Evolutionary conservation across 2,329 filamentous ascomycete species (phyloP), one percentile per base, ranked within the genome.

Genomic region (Dothidotthia symphoricarpi): DNA sequence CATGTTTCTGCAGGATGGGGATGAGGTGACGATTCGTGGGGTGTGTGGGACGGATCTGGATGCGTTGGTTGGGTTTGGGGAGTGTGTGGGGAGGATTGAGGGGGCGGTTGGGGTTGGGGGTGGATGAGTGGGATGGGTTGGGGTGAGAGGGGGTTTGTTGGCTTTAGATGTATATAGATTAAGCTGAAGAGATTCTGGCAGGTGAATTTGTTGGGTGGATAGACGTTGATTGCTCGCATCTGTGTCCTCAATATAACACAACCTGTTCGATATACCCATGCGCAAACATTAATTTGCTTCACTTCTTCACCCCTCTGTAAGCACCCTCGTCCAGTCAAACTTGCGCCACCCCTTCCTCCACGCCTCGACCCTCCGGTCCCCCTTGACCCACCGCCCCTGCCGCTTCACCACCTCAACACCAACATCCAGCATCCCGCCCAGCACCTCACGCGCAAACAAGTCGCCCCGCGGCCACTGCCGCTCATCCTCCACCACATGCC

Each of bases 381-480:
- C 78, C 63, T 79, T 80, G 12, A 75, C 75, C 93, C 93, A 98
- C 40, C 84, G 75, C 1, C 91, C 93, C 68, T 97, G 90, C 66
- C 82, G 86, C 75, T 93, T 96, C 50, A 95, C 83, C 11, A 94
- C 74, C 51, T 94, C 84, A 3, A 86, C 81, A 47, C 83, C 88
- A 16, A 80, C 75, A 66, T 94, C 90, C 35, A 97, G 69, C 82
- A 98, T 97, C 2, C 91, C 93, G 0, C 89, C 93, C 25, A 98
- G 74, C 6, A 95, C 80, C 69, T 97, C 93, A 37, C 93, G 75
- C 2, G 93, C 93, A 64, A 98, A 98, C 13, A 96, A 66, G 67
- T 98, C 93, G 0, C 91, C 91, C 55, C 78, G 80, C 0, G 94
- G 94, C 93, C 93, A 98, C 34, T 82, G 75, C 32, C 81, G 77